These are phyloP conservation scores for Suhomyces sp. DNA, from an alignment of 805 yeast genomes.

Conservation along the genomic window DNA sequence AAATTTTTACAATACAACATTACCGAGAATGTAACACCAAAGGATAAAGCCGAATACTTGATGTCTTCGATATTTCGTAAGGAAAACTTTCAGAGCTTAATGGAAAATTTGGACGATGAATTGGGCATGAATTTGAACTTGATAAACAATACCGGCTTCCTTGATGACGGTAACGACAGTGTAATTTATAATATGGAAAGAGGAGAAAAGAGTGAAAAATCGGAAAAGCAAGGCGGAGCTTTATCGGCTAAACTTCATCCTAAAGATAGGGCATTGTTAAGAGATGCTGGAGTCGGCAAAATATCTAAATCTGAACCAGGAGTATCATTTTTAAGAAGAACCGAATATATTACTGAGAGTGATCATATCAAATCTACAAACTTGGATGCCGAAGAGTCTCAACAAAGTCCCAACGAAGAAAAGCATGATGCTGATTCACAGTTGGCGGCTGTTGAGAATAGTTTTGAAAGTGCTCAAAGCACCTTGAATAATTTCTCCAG, in stretches of 20 bases:
- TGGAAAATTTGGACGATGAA: constrained; percentile 54
- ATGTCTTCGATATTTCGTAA: constrained; percentile 71
- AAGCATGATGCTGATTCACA: constrained; percentile 59
- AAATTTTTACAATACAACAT: constrained; percentile 61
- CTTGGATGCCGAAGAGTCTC: constrained; percentile 24
- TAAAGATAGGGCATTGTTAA: constrained; percentile 69
- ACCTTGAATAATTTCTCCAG: constrained; percentile 36
- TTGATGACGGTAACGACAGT: constrained; percentile 57
- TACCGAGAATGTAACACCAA: constrained; percentile 34
- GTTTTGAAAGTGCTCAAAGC: constrained; percentile 63
- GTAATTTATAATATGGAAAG: constrained; percentile 30
- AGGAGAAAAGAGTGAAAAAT: not conserved
- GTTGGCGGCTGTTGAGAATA: constrained; percentile 67
- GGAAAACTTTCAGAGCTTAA: constrained; percentile 63
- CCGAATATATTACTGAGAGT: constrained; percentile 83
- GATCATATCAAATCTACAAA: constrained; percentile 26
- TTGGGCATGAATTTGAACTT: constrained; percentile 79
- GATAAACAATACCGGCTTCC: constrained; percentile 59
- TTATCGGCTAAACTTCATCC: constrained; percentile 55
- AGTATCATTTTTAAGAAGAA: constrained; percentile 85
- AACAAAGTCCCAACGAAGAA: constrained; percentile 17
- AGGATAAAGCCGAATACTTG: constrained; percentile 44
- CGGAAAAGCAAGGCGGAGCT: constrained; percentile 11
- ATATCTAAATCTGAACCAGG: constrained; percentile 45
- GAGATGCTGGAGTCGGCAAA: constrained; percentile 67